These are phyloP conservation scores for Rhamnella rubrinervis DNA, from an alignment of 331 rosid genomes.

Conservation along the genomic window DNA sequence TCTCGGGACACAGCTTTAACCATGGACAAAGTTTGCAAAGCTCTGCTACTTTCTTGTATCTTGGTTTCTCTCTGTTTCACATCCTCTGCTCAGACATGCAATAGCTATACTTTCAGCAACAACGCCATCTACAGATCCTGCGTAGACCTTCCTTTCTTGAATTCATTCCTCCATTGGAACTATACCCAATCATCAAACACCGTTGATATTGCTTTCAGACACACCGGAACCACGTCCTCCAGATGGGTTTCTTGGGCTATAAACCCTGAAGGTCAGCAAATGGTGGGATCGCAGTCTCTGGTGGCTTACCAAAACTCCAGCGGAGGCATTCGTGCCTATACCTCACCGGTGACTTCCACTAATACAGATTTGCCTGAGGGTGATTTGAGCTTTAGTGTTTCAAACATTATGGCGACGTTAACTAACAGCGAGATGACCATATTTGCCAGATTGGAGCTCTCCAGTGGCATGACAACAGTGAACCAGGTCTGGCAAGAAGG, in stretches of 20 bases:
- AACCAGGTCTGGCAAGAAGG: constrained; percentile 67
- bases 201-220: constrained; percentile 53
- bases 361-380: not conserved
- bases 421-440: constrained; percentile 32
- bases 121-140: constrained; percentile 25
- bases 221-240: constrained; percentile 13
- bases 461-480: not conserved
- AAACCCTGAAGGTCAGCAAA: constrained; percentile 22
- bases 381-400: constrained; percentile 16
- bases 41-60: not conserved
- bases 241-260: constrained; percentile 68
- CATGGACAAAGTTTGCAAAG: too few species aligned
- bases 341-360: constrained; percentile 10
- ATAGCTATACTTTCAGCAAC: constrained; percentile 5
- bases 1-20: too few species aligned
- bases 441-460: constrained; percentile 37
- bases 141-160: constrained; percentile 43
- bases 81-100: constrained; percentile 23
- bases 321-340: constrained; percentile 27
- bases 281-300: constrained; percentile 35
- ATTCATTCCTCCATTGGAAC: constrained; percentile 62
- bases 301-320: constrained; percentile 39
- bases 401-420: constrained; percentile 26
- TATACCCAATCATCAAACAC: constrained; percentile 19
- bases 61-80: constrained; percentile 1